Conservation (phyloP, 306 rosid genomes). For the Arachis hypogaea region DNA sequence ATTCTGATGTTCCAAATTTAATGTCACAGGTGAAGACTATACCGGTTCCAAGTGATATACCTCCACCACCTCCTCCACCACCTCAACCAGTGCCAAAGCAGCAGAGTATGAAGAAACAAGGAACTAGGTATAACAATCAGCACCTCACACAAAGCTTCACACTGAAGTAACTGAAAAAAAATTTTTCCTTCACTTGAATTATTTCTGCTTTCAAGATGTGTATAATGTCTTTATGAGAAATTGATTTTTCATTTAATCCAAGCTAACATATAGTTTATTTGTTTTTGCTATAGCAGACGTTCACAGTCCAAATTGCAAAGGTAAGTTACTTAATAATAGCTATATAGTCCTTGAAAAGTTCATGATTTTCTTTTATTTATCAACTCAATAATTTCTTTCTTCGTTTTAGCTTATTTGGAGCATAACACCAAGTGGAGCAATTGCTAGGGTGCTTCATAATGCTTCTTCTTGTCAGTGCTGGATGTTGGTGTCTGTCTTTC, state of each 20-base stretch:
- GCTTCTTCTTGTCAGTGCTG: neutral
- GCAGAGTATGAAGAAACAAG: conserved; percentile 37
- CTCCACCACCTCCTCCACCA: conserved; percentile 32
- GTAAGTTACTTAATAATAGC: conserved; percentile 40
- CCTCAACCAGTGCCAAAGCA: conserved; percentile 48
- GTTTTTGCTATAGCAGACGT: conserved; percentile 50
- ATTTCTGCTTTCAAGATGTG: neutral
- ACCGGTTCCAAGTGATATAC: conserved; percentile 54
- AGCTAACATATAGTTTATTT: conserved; percentile 16
- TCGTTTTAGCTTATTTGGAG: conserved; percentile 46
- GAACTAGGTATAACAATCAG: conserved; percentile 50
- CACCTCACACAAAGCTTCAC: conserved; percentile 3
- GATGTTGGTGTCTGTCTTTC: neutral
- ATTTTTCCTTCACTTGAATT: neutral
- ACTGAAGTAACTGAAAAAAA: conserved; percentile 18
- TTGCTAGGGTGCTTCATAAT: neutral
- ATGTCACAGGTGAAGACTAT: conserved; percentile 60
- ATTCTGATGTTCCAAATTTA: conserved; percentile 32
- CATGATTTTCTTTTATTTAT: conserved; percentile 5
- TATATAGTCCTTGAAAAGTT: neutral
- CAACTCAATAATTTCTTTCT: conserved; percentile 14
- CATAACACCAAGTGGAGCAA: conserved; percentile 26
- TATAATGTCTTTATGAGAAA: neutral
- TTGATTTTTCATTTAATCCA: neutral
- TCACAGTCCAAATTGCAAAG: conserved; percentile 59